Base-by-base conservation (phyloP, 2,329 filamentous ascomycete species). In the Calonectria henricotiae region DNA sequence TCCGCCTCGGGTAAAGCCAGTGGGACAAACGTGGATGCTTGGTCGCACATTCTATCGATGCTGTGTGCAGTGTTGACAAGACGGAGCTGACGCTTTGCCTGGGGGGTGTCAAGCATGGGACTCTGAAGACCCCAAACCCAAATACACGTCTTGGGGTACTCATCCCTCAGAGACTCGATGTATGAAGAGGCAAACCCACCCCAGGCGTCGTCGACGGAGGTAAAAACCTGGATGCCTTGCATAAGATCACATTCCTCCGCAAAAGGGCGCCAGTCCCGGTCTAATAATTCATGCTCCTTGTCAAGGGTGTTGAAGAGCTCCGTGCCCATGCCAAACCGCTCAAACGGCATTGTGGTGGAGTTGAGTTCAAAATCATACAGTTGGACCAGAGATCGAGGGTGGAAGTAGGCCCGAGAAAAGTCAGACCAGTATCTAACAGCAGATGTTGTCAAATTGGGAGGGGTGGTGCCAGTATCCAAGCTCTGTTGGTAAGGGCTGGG, bases 371-470 rank as follows among this genome's bases (percentile, higher is more conserved):
- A 97, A 78, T 98, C 94, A 79, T 93, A 93, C 15, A 98, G 86
- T 79, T 97, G 95, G 11, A 97, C 87, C 65, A 98, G 89, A 13
- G 95, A 98, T 65, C 90, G 90, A 9, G 96, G 96, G 80, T 98
- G 95, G 80, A 93, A 98, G 82, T 91, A 99, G n/a, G 96, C 89
- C 30, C 94, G 90, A 75, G 94, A 97, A 82, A 95, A 98, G 82
- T 99, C 96, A 37, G 95, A 97, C 96, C 96, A 99, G 84, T 96
- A 98, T 65, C 94, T 90, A n/a, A 98, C 93, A 12, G 89, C 89
- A 7, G 91, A 89, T 1, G 90, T 86, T 1, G 88, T 92, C 23
- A 98, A 87, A 63, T 86, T 84, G 0, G 93, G 88, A 0, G 93
- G 89, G 6, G 91, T 87, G 3, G 89, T 81, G 25, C 94, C 95